These are phyloP conservation scores for Podaxis rugospora DNA, from an alignment of 768 basidiomycete species.

Conservation along the genomic window DNA sequence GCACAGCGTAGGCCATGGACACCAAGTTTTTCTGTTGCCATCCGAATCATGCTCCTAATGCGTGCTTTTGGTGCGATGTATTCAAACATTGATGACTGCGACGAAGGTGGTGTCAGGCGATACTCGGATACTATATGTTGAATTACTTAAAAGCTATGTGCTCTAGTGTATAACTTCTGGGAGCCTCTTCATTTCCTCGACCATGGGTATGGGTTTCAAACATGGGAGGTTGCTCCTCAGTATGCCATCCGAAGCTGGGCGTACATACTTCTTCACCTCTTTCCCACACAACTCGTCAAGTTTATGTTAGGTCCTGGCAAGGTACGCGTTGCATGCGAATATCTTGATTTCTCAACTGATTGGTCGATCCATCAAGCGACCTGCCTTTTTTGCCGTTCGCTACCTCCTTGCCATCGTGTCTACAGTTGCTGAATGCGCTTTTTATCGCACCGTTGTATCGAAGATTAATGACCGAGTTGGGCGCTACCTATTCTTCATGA, in stretches of 20 bases:
- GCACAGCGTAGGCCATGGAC: slow-evolving; percentile 77
- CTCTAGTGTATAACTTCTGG: slow-evolving; percentile 95
- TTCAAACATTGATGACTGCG: slow-evolving; percentile 90
- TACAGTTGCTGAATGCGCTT: slow-evolving; percentile 70
- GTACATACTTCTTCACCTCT: slow-evolving; percentile 80
- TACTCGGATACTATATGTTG: background rate
- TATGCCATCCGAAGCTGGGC: slow-evolving; percentile 96
- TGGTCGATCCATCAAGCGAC: slow-evolving; percentile 48
- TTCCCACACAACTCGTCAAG: slow-evolving; percentile 55
- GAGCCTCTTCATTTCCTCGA: slow-evolving; percentile 94
- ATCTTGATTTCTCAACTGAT: background rate
- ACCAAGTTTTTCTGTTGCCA: slow-evolving; percentile 78
- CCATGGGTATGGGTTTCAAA: slow-evolving; percentile 88
- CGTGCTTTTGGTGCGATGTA: slow-evolving; percentile 91
- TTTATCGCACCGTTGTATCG: slow-evolving; percentile 79
- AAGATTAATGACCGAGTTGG: slow-evolving; percentile 87
- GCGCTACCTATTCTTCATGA: slow-evolving; percentile 88
- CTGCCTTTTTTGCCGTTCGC: slow-evolving; percentile 85
- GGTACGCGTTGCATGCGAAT: slow-evolving; percentile 26
- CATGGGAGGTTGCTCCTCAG: slow-evolving; percentile 92
- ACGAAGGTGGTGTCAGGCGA: slow-evolving; percentile 66
- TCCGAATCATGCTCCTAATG: slow-evolving; percentile 78
- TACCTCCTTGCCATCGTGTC: slow-evolving; percentile 72
- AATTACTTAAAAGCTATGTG: background rate
- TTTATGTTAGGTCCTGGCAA: slow-evolving; percentile 59